Conservation (phyloP, 2,329 filamentous ascomycete genomes). For the Raffaelea albimanens region DNA sequence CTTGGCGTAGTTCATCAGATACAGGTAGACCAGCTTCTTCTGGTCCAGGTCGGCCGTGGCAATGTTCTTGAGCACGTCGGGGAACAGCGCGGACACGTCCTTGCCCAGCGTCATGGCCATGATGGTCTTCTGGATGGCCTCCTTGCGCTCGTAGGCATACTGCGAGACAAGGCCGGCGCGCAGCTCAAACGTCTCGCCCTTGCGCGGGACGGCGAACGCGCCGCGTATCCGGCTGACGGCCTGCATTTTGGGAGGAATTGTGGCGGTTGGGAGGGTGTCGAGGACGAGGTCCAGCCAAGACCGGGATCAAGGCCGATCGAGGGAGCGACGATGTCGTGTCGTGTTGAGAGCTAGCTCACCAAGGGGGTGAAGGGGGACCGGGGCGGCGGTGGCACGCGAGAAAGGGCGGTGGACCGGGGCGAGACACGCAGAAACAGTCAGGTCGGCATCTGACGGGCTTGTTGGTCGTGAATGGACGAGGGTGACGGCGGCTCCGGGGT, state of each 20-base stretch:
- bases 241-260: slow-evolving; percentile 10
- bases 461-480: background rate
- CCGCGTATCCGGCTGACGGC: slow-evolving; percentile 93
- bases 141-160: slow-evolving; percentile 98
- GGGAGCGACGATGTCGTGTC: background rate
- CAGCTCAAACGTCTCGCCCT: slow-evolving; percentile 97
- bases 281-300: background rate
- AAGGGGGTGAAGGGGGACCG: background rate
- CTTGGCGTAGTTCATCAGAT: slow-evolving; percentile 99
- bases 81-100: slow-evolving; percentile 93
- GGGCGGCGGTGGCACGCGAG: background rate
- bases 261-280: background rate
- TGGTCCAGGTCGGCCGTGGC: slow-evolving; percentile 90
- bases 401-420: background rate
- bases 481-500: background rate
- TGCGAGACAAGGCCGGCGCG: slow-evolving; percentile 92
- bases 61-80: slow-evolving; percentile 97
- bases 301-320: background rate
- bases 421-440: background rate
- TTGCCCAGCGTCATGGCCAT: slow-evolving; percentile 99
- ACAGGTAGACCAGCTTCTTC: slow-evolving; percentile 98
- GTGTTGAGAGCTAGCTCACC: background rate
- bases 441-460: no score
- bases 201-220: slow-evolving; percentile 85
- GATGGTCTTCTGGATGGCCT: slow-evolving; percentile 98